Base-by-base conservation (phyloP, 2,329 filamentous ascomycete genomes). In the Alternaria sp. region DNA sequence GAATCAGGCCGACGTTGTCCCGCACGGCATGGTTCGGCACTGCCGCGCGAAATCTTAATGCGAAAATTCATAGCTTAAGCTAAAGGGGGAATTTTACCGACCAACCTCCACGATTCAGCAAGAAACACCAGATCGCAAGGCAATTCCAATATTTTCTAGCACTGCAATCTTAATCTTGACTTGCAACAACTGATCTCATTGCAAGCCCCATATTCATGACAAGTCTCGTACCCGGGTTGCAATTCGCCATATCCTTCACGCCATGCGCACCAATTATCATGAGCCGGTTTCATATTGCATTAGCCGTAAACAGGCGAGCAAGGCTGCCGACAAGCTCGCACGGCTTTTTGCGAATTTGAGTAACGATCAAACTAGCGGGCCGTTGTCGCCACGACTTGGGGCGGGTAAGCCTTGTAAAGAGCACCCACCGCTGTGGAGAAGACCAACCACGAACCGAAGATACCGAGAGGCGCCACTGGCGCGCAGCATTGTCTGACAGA, bases 301-400 rank as follows among this genome's bases (percentile, higher is more conserved):
- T 57, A 59, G 57, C 62, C 65, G 57, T 60, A 57, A 25, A 34
- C 44, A 54, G 32, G 57, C 53, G 51, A 49, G 58, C 54, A 54
- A 64, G 65, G 63, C 63, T 64, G 57, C 54, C 48, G 40, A 63
- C 56, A 45, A 54, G 32, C 34, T 46, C 34, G 65, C 64, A 69
- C 54, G 65, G 61, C 58, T 57, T 56, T 34, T 28, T 25, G 52
- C 49, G 54, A 49, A 56, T 48, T 55, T 27, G 56, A 57, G 62
- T 56, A 59, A 62, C 56, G 60, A 63, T 64, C 52, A 65, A 58
- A 67, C 67, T 67, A 70, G 69, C 64, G 68, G 68, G 65, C 65
- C 68, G 69, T 64, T 64, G 57, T 61, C 59, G 63, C 62, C 59
- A 61, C 63, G 63, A 59, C 58, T 65, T 63, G 45, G 51, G 62